Conservation (phyloP, 805 yeast genomes). For the Lipomyces orientalis region DNA sequence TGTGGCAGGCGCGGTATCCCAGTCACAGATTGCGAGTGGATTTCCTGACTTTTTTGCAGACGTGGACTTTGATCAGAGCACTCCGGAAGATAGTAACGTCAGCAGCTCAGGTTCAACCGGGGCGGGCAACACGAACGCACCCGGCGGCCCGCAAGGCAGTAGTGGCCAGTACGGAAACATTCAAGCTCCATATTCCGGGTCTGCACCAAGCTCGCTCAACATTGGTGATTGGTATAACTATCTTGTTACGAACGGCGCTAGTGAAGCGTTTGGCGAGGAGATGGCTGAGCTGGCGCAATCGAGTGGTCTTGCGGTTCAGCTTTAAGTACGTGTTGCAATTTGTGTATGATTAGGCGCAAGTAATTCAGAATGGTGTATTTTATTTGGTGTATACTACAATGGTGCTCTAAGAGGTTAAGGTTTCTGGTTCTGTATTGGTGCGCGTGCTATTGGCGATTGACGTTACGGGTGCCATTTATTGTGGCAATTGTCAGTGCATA, state of each 20-base stretch:
- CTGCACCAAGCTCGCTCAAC: conserved; percentile 45
- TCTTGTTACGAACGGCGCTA: conserved; percentile 38
- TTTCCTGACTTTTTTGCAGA: conserved; percentile 19
- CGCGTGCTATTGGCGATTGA: background rate
- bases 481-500: background rate
- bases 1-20: background rate
- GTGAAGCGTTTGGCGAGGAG: conserved; percentile 23
- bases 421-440: background rate
- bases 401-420: background rate
- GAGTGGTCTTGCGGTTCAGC: conserved; percentile 13
- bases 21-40: background rate
- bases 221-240: conserved; percentile 51
- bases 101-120: conserved; percentile 4
- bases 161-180: background rate
- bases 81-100: conserved; percentile 19
- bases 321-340: background rate
- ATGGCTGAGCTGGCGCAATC: conserved; percentile 28
- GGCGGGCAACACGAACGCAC: background rate
- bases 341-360: background rate
- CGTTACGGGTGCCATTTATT: background rate
- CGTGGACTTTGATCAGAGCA: conserved; percentile 14
- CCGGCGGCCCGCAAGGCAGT: conserved; percentile 1
- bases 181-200: conserved; percentile 23
- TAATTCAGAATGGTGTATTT: background rate
- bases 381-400: background rate